Evolutionary conservation across 495 filamentous ascomycete genomes (phyloP).

Genomic region (Cudoniella acicularis): DNA sequence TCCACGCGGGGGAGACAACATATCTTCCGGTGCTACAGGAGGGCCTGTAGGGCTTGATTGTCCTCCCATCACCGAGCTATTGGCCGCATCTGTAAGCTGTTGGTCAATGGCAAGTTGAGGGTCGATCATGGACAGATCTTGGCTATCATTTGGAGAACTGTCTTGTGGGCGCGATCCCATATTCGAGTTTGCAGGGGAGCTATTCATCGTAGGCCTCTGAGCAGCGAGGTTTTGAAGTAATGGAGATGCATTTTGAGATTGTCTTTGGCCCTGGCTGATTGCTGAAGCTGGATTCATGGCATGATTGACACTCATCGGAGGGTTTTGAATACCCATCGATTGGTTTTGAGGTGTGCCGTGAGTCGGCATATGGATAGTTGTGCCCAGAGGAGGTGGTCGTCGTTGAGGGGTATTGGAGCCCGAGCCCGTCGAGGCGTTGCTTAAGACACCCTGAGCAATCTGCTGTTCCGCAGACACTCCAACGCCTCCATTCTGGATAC

Average conservation of each 20-base stretch:
- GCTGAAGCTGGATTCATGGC: conserved; percentile 16
- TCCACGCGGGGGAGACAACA: conserved; percentile 50
- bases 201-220: conserved; percentile 21
- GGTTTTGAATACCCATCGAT: conserved; percentile 5
- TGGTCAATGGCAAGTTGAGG: conserved; percentile 26
- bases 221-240: conserved; percentile 14
- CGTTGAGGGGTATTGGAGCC: conserved; percentile 23
- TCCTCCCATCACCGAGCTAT: conserved; percentile 9
- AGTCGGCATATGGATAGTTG: conserved; percentile 23
- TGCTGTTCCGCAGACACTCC: conserved; percentile 25
- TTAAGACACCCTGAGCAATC: conserved; percentile 28
- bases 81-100: conserved; percentile 10
- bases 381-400: conserved; percentile 20
- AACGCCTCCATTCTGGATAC: conserved; percentile 9
- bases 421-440: conserved; percentile 17
- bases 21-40: conserved; percentile 26
- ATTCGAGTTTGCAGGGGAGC: conserved; percentile 10
- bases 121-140: conserved; percentile 28
- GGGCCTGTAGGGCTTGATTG: background rate
- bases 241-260: conserved; percentile 24
- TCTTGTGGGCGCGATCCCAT: conserved; percentile 18
- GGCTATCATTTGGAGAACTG: conserved; percentile 6
- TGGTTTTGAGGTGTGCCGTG: conserved; percentile 18
- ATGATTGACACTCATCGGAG: conserved; percentile 21
- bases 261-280: conserved; percentile 2